These are phyloP conservation scores for Tetrapisispora nanseiensis DNA, from an alignment of 805 yeast species.

Conservation along the genomic window DNA sequence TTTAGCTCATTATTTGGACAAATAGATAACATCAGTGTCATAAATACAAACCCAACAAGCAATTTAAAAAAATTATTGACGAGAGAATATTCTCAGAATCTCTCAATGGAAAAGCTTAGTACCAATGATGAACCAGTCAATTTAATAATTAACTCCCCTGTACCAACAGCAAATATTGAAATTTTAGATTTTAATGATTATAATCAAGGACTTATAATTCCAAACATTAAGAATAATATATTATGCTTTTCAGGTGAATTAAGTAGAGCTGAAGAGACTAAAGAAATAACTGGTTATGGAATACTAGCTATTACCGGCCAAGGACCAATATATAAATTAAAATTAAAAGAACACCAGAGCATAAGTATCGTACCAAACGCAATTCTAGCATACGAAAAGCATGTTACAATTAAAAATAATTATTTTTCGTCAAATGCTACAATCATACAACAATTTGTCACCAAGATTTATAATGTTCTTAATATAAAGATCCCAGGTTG, in stretches of 20 bases:
- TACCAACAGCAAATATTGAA: conserved; percentile 20
- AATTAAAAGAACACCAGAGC: conserved; percentile 16
- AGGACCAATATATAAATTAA: conserved; percentile 23
- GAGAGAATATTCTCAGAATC: conserved; percentile 6
- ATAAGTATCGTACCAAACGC: conserved; percentile 18
- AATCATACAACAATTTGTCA: conserved; percentile 6
- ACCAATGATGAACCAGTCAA: conserved; percentile 21
- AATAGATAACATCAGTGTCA: conserved; percentile 12
- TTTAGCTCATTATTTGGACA: conserved; percentile 16
- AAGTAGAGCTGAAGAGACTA: conserved; percentile 4
- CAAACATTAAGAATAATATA: conserved; percentile 11
- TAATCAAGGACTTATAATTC: conserved; percentile 17
- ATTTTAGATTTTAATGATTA: conserved; percentile 17
- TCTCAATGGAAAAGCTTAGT: conserved; percentile 9
- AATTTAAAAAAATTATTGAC: conserved; percentile 2
- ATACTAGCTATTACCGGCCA: conserved; percentile 25
- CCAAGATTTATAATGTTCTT: conserved; percentile 4
- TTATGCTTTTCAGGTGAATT: conserved; percentile 22
- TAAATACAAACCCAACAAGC: conserved; percentile 7
- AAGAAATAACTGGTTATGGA: conserved; percentile 21
- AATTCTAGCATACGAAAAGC: conserved; percentile 13
- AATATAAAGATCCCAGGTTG: conserved; percentile 8
- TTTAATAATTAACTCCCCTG: conserved; percentile 21
- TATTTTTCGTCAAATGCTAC: conserved; percentile 3
- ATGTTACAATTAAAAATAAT: conserved; percentile 5